Evolutionary conservation across 148 eudicot genomes (phyloP), one percentile per base, ranked within the genome.

Genomic region (Chenopodium album): DNA sequence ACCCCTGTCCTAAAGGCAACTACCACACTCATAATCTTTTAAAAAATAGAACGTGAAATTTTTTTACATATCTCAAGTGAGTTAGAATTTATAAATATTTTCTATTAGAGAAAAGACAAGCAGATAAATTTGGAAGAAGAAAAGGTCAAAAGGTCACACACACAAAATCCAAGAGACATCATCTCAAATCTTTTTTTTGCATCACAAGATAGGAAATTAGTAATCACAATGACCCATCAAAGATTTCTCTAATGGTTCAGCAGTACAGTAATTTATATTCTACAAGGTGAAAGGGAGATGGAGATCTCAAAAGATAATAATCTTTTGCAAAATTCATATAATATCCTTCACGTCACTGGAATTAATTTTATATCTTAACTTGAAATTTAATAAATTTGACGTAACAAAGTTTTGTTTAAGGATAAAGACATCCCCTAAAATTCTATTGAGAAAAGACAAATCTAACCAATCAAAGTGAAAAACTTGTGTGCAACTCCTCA

Each of bases 181-280:
- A 83, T 75, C 76, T 71, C 75, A 80, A 60, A 79, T 56, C 60
- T 80, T 76, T 23, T 19, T 73, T 73, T 73, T 73, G 76, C 60
- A 73, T 73, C 19, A 69, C 44, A n/a, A 69, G 67, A 79, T 54
- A 70, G 67, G 23, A 63, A 12, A 34, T 7, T 60, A 20, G 22
- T 31, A 70, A 74, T 47, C 46, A 60, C 60, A 79, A 34, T 71
- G 47, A 76, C 41, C 64, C 85, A 73, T 52, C 34, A 78, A 64
- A 78, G 7, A 31, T 74, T 46, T 65, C 22, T 29, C 69, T 23
- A 65, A 9, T n/a, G 28, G 31, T 65, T 26, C 31, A n/a, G 31
- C 69, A n/a, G 32, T 23, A n/a, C 12, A 1, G 54, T 50, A 16
- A 50, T 9, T 50, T 41, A 41, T 41, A 41, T 5, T 5, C 44